A percentile compares a stretch with the other conserved stretches of the same genome.
phyloP scores from a whole-genome alignment of 2,329 filamentous ascomycete species.

The Rosellinia necatrix region DNA sequence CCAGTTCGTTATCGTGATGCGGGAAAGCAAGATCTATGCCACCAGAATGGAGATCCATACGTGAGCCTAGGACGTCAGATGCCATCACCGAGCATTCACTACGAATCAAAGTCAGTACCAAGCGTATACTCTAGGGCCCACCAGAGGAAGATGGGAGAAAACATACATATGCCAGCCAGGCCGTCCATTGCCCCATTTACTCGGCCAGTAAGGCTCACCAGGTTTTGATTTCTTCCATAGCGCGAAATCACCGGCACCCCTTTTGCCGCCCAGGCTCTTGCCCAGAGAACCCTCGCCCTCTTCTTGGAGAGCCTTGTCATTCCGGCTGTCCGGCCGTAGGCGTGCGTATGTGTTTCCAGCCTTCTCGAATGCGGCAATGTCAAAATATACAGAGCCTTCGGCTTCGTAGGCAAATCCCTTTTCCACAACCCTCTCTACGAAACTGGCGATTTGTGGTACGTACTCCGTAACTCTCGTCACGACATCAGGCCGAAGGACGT shows the following conservation, averaged over 20 bases:
- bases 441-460: constrained; percentile 81
- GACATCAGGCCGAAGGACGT: constrained; percentile 80
- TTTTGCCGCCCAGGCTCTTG: constrained; percentile 67
- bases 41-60: constrained; percentile 92
- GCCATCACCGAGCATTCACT: constrained; percentile 65
- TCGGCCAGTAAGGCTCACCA: constrained; percentile 89
- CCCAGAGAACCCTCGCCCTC: constrained; percentile 87
- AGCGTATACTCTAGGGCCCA: neutral
- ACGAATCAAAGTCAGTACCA: constrained; percentile 5
- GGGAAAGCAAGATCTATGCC: constrained; percentile 91
- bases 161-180: constrained; percentile 86
- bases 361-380: constrained; percentile 83
- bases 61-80: constrained; percentile 79
- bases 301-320: constrained; percentile 80
- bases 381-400: constrained; percentile 92
- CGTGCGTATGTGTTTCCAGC: constrained; percentile 84
- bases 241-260: constrained; percentile 81
- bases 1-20: constrained; percentile 85
- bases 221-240: constrained; percentile 93
- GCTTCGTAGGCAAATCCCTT: constrained; percentile 85
- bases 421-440: constrained; percentile 79
- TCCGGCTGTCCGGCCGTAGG: constrained; percentile 81
- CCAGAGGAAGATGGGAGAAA: neutral
- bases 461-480: constrained; percentile 93
- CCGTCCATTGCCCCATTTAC: constrained; percentile 83